Conservation (phyloP, 2,329 filamentous ascomycete genomes). For the Ilyonectria mors-panacis region DNA sequence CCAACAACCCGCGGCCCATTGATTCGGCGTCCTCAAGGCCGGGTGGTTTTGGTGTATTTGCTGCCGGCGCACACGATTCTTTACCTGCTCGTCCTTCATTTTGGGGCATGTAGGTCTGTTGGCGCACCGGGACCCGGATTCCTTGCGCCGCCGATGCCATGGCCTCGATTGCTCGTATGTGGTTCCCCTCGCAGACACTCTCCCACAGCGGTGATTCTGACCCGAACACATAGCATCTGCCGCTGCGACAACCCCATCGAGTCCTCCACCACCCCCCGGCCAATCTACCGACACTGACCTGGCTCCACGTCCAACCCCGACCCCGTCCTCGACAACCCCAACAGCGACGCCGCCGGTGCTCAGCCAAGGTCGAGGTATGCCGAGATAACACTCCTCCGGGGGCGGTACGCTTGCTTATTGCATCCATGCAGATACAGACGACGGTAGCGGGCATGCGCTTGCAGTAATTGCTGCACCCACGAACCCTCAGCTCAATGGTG, state of each 20-base stretch:
- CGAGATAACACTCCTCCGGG: conserved; percentile 28
- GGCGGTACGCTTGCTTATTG: conserved; percentile 15
- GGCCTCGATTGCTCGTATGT: conserved; percentile 49
- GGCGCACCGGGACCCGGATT: conserved; percentile 38
- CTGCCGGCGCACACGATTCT: conserved; percentile 9
- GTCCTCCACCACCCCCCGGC: conserved; percentile 4
- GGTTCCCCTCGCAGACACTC: conserved; percentile 8
- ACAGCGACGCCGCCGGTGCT: conserved; percentile 21
- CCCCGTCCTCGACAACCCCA: conserved; percentile 19
- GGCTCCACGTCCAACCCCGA: conserved; percentile 20
- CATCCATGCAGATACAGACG: conserved; percentile 7
- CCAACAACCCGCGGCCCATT: conserved; percentile 28
- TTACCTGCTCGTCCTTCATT: conserved; percentile 16
- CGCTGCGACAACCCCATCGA: conserved; percentile 26
- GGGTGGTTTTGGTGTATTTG: conserved; percentile 27
- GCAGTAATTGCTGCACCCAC: neutral
- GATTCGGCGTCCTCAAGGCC: conserved; percentile 26
- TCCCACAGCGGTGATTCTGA: conserved; percentile 32
- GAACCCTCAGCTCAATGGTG: conserved; percentile 36
- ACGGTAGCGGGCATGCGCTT: neutral
- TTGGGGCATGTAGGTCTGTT: conserved; percentile 36
- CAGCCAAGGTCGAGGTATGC: conserved; percentile 28
- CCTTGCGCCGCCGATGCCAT: conserved; percentile 42
- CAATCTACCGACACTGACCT: conserved; percentile 16
- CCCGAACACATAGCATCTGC: conserved; percentile 29